Base-by-base conservation (phyloP, 1,284 basidiomycete species). In the Ceratobasidium sp. region DNA sequence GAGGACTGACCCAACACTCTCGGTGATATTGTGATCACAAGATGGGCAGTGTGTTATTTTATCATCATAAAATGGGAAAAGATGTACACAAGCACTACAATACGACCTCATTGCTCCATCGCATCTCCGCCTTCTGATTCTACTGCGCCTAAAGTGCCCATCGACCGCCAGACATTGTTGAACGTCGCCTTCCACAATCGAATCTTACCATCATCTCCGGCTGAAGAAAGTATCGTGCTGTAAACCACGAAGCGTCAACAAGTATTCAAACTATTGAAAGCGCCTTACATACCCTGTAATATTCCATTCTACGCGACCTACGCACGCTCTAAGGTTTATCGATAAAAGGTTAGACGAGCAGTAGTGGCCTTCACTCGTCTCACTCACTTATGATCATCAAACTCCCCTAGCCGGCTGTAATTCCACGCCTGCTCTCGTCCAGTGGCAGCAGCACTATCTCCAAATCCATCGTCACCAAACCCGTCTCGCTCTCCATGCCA, bases 181-280 rank as follows among this genome's bases (percentile, higher is more conserved):
- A 88, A 88, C 0, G 91, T 92, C 17, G 93, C 92, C 84, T 97
- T 97, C 94, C 96, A 98, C 50, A 98, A 85, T 26, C 95, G 88
- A 44, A 98, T 90, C 17, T 93, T 90, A 0, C 96, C 96, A 80
- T 98, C 96, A 80, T 96, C 96, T 4, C 95, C 95, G 1, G 93
- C 91, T 0, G 94, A 96, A 0, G 95, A 94, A 17, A 98, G 87
- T 2, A 97, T 90, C 12, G 96, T 97, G 2, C 96, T 96, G n/a
- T 38, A 17, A n/a, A 44, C n/a, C 26, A 82, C 73, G 17, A 3
- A 1, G 64, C 17, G 10, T 54, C 12, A 67, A 26, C 23, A 71
- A 44, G 28, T 33, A 13, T 20, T n/a, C 12, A 23, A 26, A 10
- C 23, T 61, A 15, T 12, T 12, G 26, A 59, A 13, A 26, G 40